Conservation (phyloP, 306 rosid genomes). For the Albizia julibrissin region DNA sequence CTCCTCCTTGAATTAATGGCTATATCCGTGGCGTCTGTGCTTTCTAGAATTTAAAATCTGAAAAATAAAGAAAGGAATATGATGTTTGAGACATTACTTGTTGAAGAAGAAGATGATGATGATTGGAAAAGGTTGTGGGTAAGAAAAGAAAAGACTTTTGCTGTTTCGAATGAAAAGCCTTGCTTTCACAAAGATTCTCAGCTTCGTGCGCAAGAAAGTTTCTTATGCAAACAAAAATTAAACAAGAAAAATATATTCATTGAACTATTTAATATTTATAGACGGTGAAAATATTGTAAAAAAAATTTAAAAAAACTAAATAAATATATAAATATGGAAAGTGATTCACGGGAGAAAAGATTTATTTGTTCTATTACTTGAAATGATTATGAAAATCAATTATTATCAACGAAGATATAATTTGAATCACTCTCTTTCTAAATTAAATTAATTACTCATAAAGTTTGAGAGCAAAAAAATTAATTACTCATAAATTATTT, state of each 20-base stretch:
- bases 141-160: conserved; percentile 33
- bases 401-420: not conserved
- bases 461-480: no score
- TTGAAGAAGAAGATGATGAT: not conserved
- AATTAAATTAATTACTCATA: no score
- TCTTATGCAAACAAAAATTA: not conserved
- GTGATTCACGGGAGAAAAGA: not conserved
- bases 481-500: no score
- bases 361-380: not conserved
- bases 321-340: not conserved
- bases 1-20: not conserved
- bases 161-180: not conserved
- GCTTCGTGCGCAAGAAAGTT: not conserved
- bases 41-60: not conserved
- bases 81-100: not conserved
- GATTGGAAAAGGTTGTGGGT: not conserved
- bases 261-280: not conserved
- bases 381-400: no score
- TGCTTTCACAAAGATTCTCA: not conserved
- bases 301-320: not conserved
- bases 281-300: not conserved
- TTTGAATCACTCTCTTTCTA: not conserved
- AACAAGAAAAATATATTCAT: not conserved
- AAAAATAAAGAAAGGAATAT: not conserved
- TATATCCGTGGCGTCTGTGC: not conserved